These are phyloP conservation scores for Eucalyptus pauciflora DNA, from an alignment of 345 rosid genomes.

Conservation along the genomic window DNA sequence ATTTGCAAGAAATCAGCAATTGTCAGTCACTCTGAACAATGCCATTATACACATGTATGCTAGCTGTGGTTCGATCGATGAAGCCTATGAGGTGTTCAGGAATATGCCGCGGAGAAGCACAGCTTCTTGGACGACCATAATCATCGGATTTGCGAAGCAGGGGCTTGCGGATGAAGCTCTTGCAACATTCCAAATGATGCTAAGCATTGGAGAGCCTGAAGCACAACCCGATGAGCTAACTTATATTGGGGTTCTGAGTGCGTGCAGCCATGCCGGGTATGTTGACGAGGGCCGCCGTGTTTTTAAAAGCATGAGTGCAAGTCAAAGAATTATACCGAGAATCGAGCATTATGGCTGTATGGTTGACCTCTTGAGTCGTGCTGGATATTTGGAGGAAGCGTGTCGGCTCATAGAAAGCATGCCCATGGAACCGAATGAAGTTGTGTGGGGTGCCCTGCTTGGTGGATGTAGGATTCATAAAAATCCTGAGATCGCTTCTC, in stretches of 20 bases:
- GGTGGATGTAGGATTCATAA: slow-evolving; percentile 47
- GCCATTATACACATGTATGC: slow-evolving; percentile 53
- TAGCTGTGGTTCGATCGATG: slow-evolving; percentile 40
- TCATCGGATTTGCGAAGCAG: slow-evolving; percentile 50
- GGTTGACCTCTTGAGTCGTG: slow-evolving; percentile 55
- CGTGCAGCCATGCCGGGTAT: slow-evolving; percentile 42
- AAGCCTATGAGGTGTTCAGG: slow-evolving; percentile 43
- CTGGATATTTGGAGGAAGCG: slow-evolving; percentile 42
- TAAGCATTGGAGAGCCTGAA: slow-evolving; percentile 10
- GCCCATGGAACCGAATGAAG: slow-evolving; percentile 53
- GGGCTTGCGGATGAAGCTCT: slow-evolving; percentile 44
- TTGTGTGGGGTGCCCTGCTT: slow-evolving; percentile 62
- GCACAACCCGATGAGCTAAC: slow-evolving; percentile 39
- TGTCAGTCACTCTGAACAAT: slow-evolving; percentile 41
- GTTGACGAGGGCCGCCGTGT: slow-evolving; percentile 37
- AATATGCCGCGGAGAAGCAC: slow-evolving; percentile 35
- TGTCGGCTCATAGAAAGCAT: slow-evolving; percentile 20
- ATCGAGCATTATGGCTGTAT: slow-evolving; percentile 63
- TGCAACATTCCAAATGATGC: slow-evolving; percentile 20
- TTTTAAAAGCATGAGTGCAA: slow-evolving; percentile 30
- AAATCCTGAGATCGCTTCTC: slow-evolving; percentile 34
- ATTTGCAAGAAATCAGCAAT: slow-evolving; percentile 18
- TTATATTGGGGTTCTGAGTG: slow-evolving; percentile 39
- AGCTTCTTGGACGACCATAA: slow-evolving; percentile 46
- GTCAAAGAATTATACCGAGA: slow-evolving; percentile 25